These are phyloP conservation scores for Trichoderma brevicompactum DNA, from an alignment of 2,329 filamentous ascomycete genomes.

Conservation along the genomic window DNA sequence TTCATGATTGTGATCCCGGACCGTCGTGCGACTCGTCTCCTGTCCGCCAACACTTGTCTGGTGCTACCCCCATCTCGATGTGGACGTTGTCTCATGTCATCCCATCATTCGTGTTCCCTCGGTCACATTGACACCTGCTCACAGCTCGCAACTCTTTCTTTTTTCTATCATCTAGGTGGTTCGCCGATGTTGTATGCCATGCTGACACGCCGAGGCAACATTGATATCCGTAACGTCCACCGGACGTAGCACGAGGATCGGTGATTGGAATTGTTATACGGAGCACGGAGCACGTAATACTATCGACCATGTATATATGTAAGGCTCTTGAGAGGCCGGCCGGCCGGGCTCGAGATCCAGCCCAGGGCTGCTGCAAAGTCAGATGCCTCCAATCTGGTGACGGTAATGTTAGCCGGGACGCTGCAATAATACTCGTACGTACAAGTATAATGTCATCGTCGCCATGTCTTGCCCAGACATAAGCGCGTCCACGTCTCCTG, in stretches of 20 bases:
- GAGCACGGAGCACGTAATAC: neutral
- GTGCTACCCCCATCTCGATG: neutral
- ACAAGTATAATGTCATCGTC: neutral
- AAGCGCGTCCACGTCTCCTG: constrained; percentile 2
- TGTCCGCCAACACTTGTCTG: neutral
- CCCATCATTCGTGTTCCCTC: neutral
- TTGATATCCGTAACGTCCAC: constrained; percentile 14
- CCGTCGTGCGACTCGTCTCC: constrained; percentile 17
- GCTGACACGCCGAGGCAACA: constrained; percentile 7
- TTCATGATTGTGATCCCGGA: constrained; percentile 7
- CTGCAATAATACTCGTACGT: constrained; percentile 8
- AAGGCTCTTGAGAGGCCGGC: neutral
- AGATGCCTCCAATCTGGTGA: neutral
- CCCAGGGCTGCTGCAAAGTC: no score
- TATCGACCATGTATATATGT: neutral
- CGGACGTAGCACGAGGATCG: neutral
- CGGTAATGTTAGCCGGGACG: neutral
- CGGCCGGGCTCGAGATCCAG: constrained; percentile 11
- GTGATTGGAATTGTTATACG: neutral
- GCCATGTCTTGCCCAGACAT: constrained; percentile 5
- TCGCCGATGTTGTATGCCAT: neutral
- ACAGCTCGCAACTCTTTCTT: neutral
- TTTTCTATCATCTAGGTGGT: neutral
- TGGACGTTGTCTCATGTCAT: constrained; percentile 17
- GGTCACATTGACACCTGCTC: neutral